These are phyloP conservation scores for Dothidotthia symphoricarpi DNA, from an alignment of 2,329 filamentous ascomycete species.

Conservation along the genomic window DNA sequence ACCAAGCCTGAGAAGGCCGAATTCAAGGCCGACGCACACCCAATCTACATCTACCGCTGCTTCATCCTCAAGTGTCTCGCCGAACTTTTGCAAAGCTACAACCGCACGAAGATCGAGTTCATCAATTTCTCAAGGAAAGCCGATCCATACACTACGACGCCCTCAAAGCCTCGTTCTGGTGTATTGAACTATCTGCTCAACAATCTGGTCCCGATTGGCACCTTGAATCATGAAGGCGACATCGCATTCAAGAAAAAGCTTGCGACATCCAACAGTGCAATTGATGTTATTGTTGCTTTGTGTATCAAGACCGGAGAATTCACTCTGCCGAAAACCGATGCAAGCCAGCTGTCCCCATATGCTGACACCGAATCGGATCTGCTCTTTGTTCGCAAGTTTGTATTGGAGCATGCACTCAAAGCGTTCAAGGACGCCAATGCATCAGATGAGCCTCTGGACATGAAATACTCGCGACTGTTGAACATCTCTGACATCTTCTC, in stretches of 20 bases:
- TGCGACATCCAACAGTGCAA: constrained; percentile 81
- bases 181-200: constrained; percentile 92
- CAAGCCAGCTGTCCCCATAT: constrained; percentile 30
- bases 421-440: constrained; percentile 84
- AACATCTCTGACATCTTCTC: constrained; percentile 89
- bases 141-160: constrained; percentile 77
- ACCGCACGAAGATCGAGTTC: constrained; percentile 93
- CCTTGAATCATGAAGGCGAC: constrained; percentile 69
- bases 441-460: constrained; percentile 76
- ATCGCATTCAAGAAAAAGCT: constrained; percentile 78
- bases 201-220: constrained; percentile 67
- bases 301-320: constrained; percentile 85
- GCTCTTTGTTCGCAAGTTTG: constrained; percentile 89
- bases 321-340: constrained; percentile 52
- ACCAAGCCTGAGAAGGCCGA: constrained; percentile 61
- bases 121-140: constrained; percentile 97
- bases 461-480: constrained; percentile 84
- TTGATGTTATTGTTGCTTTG: constrained; percentile 80
- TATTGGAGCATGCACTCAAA: constrained; percentile 87
- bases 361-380: constrained; percentile 80
- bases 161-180: constrained; percentile 88
- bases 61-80: constrained; percentile 90
- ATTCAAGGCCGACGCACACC: constrained; percentile 91
- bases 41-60: constrained; percentile 94
- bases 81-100: constrained; percentile 88